These are phyloP conservation scores for Arthrobotrys conoides DNA, from an alignment of 2,329 filamentous ascomycete species.

Conservation along the genomic window DNA sequence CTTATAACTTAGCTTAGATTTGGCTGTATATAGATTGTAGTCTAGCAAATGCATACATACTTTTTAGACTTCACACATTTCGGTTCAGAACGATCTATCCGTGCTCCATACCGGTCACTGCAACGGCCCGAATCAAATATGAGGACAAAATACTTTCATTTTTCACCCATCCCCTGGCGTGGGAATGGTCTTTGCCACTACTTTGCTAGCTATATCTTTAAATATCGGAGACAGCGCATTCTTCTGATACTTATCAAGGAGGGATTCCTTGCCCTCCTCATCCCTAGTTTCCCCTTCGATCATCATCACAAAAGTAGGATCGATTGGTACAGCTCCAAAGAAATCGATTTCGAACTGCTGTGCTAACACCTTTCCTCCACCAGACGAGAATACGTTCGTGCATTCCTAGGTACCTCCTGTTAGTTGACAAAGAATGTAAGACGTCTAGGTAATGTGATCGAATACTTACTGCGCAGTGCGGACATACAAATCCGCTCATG, in stretches of 20 bases:
- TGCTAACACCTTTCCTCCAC: slow-evolving; percentile 91
- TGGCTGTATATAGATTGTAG: slow-evolving; percentile 59
- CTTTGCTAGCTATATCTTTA: slow-evolving; percentile 73
- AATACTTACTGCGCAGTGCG: slow-evolving; percentile 72
- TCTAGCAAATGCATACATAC: slow-evolving; percentile 46
- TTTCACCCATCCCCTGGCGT: slow-evolving; percentile 8
- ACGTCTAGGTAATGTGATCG: not conserved
- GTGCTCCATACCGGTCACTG: not conserved
- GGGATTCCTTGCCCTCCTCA: slow-evolving; percentile 68
- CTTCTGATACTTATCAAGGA: slow-evolving; percentile 80
- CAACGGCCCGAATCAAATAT: not conserved
- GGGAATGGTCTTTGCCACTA: slow-evolving; percentile 67
- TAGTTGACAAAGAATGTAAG: slow-evolving; percentile 70
- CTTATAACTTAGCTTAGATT: slow-evolving; percentile 28
- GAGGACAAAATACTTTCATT: not conserved
- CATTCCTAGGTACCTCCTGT: slow-evolving; percentile 76
- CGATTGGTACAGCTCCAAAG: slow-evolving; percentile 88
- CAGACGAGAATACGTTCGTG: slow-evolving; percentile 92
- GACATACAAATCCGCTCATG: slow-evolving; percentile 93
- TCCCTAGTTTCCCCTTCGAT: slow-evolving; percentile 76
- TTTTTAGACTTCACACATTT: slow-evolving; percentile 8
- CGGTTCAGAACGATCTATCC: too few species aligned
- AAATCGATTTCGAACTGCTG: slow-evolving; percentile 86
- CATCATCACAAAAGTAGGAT: slow-evolving; percentile 89
- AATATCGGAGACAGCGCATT: slow-evolving; percentile 81